Evolutionary conservation across 2,329 filamentous ascomycete genomes (phyloP).

Genomic region (Calonectria henricotiae): DNA sequence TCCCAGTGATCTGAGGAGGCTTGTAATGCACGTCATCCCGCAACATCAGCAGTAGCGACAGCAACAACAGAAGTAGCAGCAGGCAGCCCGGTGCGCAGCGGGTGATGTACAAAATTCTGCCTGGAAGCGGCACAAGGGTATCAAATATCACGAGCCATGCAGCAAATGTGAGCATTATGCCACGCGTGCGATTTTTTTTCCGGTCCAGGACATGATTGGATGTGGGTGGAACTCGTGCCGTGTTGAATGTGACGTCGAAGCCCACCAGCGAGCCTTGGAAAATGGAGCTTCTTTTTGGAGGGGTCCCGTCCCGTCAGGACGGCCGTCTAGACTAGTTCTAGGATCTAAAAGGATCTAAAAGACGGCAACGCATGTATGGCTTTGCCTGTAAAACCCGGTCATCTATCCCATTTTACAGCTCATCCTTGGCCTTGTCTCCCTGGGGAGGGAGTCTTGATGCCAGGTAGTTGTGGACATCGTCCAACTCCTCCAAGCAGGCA

Average conservation of each 20-base stretch:
- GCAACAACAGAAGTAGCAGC: too few species aligned
- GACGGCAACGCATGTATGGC: not conserved
- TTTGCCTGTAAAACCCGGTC: not conserved
- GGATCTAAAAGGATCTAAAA: conserved; percentile 10
- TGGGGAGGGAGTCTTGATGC: conserved; percentile 61
- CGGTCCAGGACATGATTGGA: conserved; percentile 27
- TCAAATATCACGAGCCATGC: conserved; percentile 23
- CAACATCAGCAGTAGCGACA: conserved; percentile 27
- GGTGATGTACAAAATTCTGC: conserved; percentile 26
- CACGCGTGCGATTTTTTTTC: conserved; percentile 23
- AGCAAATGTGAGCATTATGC: conserved; percentile 18
- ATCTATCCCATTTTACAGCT: conserved; percentile 7
- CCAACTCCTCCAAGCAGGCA: conserved; percentile 83
- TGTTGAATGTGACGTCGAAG: conserved; percentile 30
- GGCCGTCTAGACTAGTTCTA: not conserved
- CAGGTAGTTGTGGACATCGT: conserved; percentile 81
- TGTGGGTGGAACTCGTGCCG: conserved; percentile 23
- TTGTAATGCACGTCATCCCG: conserved; percentile 49
- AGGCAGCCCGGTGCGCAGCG: conserved; percentile 15
- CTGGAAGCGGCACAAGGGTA: not conserved
- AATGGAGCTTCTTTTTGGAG: conserved; percentile 22
- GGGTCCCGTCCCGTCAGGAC: not conserved
- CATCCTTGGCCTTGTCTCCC: conserved; percentile 27
- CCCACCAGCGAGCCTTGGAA: conserved; percentile 12
- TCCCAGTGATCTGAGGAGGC: conserved; percentile 28